Evolutionary conservation across 805 yeast genomes (phyloP).

Genomic region (Candida incommunis): DNA sequence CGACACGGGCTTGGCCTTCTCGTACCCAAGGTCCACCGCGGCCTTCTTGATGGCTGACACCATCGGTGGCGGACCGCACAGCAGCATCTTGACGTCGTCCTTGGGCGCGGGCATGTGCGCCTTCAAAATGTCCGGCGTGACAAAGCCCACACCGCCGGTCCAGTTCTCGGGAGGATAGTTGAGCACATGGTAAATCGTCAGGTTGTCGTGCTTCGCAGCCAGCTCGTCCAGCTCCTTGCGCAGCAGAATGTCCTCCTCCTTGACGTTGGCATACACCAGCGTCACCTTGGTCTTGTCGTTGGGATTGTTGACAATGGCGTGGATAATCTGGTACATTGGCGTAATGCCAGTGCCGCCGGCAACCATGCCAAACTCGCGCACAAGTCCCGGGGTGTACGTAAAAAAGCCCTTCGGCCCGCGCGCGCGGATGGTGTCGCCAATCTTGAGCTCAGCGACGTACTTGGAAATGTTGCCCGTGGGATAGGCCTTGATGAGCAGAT

Average conservation of each 20-base stretch:
- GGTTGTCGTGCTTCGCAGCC: constrained; percentile 30
- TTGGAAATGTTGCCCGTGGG: constrained; percentile 76
- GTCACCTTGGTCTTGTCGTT: constrained; percentile 79
- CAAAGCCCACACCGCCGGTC: constrained; percentile 68
- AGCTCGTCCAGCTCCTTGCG: constrained; percentile 61
- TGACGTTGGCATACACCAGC: constrained; percentile 65
- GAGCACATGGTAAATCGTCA: constrained; percentile 59
- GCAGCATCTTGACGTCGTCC: constrained; percentile 50
- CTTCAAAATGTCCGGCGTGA: constrained; percentile 59
- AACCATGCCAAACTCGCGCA: constrained; percentile 65
- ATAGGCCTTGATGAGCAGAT: constrained; percentile 70
- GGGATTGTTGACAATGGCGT: constrained; percentile 64
- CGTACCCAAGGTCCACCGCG: constrained; percentile 59
- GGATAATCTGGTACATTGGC: constrained; percentile 80
- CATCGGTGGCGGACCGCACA: constrained; percentile 96
- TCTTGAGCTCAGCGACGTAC: constrained; percentile 50
- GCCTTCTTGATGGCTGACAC: constrained; percentile 70
- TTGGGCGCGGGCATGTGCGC: constrained; percentile 47
- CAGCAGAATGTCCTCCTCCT: constrained; percentile 69
- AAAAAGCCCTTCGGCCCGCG: constrained; percentile 82
- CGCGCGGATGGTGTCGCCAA: constrained; percentile 63
- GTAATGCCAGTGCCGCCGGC: constrained; percentile 98
- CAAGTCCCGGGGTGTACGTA: constrained; percentile 70
- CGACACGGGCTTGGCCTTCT: constrained; percentile 77
- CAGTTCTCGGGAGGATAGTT: constrained; percentile 59